phyloP scores from a whole-genome alignment of 176 grass and related monocot genomes.

The Lolium perenne region DNA sequence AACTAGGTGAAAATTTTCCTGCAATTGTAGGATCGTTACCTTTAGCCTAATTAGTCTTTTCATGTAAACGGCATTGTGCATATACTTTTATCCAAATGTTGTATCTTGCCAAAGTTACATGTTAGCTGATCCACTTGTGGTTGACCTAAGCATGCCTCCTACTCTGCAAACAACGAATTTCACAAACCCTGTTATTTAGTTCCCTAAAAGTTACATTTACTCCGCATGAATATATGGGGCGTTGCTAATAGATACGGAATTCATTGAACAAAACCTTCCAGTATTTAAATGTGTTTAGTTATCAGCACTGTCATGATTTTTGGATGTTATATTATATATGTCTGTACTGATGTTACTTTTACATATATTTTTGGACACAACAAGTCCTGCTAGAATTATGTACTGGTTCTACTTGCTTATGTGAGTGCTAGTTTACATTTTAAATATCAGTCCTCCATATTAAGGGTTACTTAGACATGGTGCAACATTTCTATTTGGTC shows the following conservation, averaged over 20 bases:
- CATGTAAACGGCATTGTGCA: not conserved
- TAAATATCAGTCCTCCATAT: constrained; percentile 13
- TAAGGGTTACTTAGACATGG: not conserved
- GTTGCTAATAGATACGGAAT: not conserved
- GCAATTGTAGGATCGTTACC: not conserved
- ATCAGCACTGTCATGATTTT: not conserved
- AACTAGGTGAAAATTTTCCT: not conserved
- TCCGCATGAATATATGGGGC: not conserved
- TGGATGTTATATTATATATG: not conserved
- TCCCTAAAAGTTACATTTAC: not conserved
- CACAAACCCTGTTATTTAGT: not conserved
- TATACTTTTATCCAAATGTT: not conserved
- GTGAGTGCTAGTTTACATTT: not conserved
- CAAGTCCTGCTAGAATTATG: constrained; percentile 31
- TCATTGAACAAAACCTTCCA: not conserved
- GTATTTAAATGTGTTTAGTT: constrained; percentile 20
- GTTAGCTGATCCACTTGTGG: not conserved
- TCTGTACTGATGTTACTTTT: not conserved
- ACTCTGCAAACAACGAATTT: not conserved
- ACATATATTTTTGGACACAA: not conserved
- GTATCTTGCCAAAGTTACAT: not conserved
- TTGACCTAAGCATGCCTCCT: not conserved
- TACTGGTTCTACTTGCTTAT: constrained; percentile 2
- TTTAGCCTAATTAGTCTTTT: not conserved
- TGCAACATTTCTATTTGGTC: not conserved